These are phyloP conservation scores for Acer saccharum DNA, from an alignment of 345 rosid genomes.

Conservation along the genomic window DNA sequence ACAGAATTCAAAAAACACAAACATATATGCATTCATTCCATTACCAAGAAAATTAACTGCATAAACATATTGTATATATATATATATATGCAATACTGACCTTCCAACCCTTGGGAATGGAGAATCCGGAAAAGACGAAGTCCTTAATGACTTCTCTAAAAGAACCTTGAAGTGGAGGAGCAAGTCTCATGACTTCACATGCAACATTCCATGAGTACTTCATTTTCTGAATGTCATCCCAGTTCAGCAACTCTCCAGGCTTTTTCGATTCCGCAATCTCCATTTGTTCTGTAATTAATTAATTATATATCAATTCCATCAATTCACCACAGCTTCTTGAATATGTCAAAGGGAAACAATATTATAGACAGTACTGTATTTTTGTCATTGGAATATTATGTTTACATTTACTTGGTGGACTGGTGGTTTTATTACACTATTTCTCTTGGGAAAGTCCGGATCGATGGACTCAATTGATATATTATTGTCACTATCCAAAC, in stretches of 20 bases:
- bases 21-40: too few species aligned
- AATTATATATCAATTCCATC: not conserved
- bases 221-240: slow-evolving; percentile 32
- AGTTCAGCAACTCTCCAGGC: slow-evolving; percentile 18
- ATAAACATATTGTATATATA: not conserved
- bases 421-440: too few species aligned
- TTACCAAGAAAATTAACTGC: too few species aligned
- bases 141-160: slow-evolving; percentile 27
- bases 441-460: too few species aligned
- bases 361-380: too few species aligned
- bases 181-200: slow-evolving; percentile 29
- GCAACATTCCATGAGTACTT: slow-evolving; percentile 33
- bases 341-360: too few species aligned
- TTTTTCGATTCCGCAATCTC: slow-evolving; percentile 20
- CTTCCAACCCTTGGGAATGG: slow-evolving; percentile 31
- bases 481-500: too few species aligned
- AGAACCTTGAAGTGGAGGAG: slow-evolving; percentile 28
- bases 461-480: too few species aligned
- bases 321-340: too few species aligned
- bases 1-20: too few species aligned
- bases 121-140: slow-evolving; percentile 21
- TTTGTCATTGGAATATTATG: too few species aligned
- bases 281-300: slow-evolving; percentile 15
- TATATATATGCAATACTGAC: not conserved
- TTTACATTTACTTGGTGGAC: too few species aligned